phyloP scores from a whole-genome alignment of 164 flowering plant genomes.

The Amborella trichopoda region DNA sequence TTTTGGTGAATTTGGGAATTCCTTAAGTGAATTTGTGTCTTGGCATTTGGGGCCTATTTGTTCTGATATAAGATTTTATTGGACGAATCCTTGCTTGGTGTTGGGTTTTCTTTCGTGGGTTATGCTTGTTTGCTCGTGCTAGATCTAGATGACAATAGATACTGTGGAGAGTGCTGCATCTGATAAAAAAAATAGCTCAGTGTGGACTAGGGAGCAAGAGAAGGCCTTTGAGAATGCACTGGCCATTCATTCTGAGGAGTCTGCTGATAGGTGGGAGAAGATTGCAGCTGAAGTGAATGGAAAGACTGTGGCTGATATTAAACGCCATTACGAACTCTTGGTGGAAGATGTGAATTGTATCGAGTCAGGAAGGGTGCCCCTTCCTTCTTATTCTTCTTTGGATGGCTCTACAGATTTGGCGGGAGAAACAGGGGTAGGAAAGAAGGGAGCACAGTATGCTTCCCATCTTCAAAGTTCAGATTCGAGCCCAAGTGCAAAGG shows the following conservation, averaged over 20 bases:
- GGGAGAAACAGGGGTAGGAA: slow-evolving; percentile 44
- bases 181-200: slow-evolving; percentile 34
- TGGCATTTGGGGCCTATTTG: too few relatives aligned
- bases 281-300: slow-evolving; percentile 72
- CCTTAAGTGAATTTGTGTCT: too few relatives aligned
- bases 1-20: too few relatives aligned
- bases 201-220: slow-evolving; percentile 79
- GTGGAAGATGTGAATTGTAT: slow-evolving; percentile 63
- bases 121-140: too few relatives aligned
- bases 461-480: slow-evolving; percentile 31
- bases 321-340: slow-evolving; percentile 62
- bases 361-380: slow-evolving; percentile 66
- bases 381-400: slow-evolving; percentile 56
- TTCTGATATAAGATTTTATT: too few relatives aligned
- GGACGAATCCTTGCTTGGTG: too few relatives aligned
- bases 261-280: slow-evolving; percentile 73
- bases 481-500: slow-evolving; percentile 24
- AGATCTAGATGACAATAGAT: slow-evolving; percentile 7
- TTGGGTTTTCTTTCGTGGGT: too few relatives aligned
- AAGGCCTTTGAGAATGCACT: slow-evolving; percentile 81
- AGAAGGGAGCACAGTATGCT: slow-evolving; percentile 39
- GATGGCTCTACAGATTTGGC: slow-evolving; percentile 18
- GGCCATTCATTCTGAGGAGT: slow-evolving; percentile 53
- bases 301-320: slow-evolving; percentile 61
- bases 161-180: slow-evolving; percentile 47